A percentile compares a stretch with the other conserved stretches of the same genome.
phyloP scores from a whole-genome alignment of 139 green algal genomes.

The Chlamydomonas applanata region DNA sequence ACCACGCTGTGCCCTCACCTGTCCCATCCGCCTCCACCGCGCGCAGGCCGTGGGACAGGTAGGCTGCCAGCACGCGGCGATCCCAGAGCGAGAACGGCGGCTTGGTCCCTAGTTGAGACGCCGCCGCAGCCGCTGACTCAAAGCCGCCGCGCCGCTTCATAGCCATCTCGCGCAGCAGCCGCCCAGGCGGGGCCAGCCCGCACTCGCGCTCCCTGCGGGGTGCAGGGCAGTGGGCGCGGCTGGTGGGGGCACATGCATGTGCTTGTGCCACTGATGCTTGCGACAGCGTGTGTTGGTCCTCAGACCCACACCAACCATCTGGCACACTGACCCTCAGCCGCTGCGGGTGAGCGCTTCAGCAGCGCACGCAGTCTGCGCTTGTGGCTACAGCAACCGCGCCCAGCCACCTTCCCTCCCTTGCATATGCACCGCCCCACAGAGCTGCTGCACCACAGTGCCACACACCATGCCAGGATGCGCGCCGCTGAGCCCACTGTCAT shows the following conservation, averaged over 20 bases:
- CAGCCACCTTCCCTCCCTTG: not conserved
- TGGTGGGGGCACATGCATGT: too few relatives aligned
- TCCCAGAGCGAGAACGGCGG: slow-evolving; percentile 25
- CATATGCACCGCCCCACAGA: not conserved
- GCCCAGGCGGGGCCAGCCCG: not conserved
- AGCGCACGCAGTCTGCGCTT: not conserved
- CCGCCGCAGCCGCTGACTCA: slow-evolving; percentile 5
- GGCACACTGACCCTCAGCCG: not conserved
- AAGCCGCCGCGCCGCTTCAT: slow-evolving; percentile 4
- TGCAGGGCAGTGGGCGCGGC: not conserved
- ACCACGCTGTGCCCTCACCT: too few relatives aligned
- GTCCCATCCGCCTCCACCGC: not conserved
- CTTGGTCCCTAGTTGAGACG: slow-evolving; percentile 10
- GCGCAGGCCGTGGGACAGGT: slow-evolving; percentile 10
- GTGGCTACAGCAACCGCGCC: not conserved
- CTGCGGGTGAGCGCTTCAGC: not conserved
- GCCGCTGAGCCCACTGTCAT: not conserved
- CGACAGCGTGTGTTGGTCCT: too few relatives aligned
- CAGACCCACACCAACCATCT: not conserved
- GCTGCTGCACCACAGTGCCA: too few relatives aligned
- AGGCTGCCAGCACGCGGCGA: slow-evolving; percentile 14
- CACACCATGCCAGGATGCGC: too few relatives aligned
- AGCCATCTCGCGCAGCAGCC: not conserved
- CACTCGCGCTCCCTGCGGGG: not conserved
- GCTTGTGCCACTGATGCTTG: too few relatives aligned